phyloP scores from a whole-genome alignment of 1,139 yeast species.

The Yamadazyma kanchanaburiensis region DNA sequence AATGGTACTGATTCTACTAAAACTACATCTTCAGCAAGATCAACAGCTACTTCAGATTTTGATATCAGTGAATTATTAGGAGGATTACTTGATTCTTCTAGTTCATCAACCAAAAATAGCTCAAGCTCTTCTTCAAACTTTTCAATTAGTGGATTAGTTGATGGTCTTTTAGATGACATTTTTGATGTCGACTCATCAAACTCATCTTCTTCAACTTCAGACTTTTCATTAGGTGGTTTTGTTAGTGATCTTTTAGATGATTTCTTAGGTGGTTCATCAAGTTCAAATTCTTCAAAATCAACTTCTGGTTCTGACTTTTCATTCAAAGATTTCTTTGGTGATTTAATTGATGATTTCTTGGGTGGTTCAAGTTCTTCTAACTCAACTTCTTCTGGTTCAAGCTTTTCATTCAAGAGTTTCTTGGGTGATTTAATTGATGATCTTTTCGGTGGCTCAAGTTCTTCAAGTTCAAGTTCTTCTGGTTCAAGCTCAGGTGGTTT shows the following conservation, averaged over 20 bases:
- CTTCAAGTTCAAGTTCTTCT: background rate
- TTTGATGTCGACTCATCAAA: constrained; percentile 15
- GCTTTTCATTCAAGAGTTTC: constrained; percentile 4
- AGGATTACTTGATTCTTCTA: constrained; percentile 8
- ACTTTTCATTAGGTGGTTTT: constrained; percentile 10
- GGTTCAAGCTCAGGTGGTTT: no score
- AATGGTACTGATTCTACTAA: constrained; percentile 5
- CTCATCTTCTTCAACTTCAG: constrained; percentile 12
- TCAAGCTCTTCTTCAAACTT: constrained; percentile 14
- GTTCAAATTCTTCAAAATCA: constrained; percentile 9
- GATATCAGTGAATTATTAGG: constrained; percentile 11
- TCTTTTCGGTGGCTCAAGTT: constrained; percentile 7
- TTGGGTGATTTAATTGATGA: constrained; percentile 3
- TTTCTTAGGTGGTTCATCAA: constrained; percentile 12
- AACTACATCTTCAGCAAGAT: constrained; percentile 4
- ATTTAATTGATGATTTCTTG: constrained; percentile 7
- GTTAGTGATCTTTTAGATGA: constrained; percentile 14
- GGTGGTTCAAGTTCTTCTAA: constrained; percentile 4
- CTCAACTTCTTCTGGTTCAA: constrained; percentile 12
- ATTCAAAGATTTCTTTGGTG: constrained; percentile 5
- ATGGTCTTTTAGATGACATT: constrained; percentile 19
- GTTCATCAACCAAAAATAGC: constrained; percentile 5
- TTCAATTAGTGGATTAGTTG: constrained; percentile 12
- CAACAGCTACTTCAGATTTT: constrained; percentile 5
- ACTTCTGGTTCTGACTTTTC: constrained; percentile 13